Conservation (phyloP, 768 basidiomycete genomes). For the Lactifluus rugatus region DNA sequence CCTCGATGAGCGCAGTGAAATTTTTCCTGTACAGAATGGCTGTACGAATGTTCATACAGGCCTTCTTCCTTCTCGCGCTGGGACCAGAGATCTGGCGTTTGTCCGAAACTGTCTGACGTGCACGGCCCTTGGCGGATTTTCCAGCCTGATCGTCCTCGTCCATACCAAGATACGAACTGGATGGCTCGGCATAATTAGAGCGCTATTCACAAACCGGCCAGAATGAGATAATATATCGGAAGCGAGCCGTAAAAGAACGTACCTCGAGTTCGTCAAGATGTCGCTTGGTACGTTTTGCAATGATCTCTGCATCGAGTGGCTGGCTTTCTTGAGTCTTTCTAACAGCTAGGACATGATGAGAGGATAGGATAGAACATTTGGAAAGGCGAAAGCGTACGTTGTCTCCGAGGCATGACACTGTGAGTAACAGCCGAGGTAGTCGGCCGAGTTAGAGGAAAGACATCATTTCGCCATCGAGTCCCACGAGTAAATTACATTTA, state of each 20-base stretch:
- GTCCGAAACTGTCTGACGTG: conserved; percentile 72
- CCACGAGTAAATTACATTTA: too few species aligned
- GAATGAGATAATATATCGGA: conserved; percentile 11
- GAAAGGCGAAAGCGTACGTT: background rate
- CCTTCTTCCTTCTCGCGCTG: conserved; percentile 62
- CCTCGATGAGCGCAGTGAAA: conserved; percentile 60
- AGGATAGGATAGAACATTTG: background rate
- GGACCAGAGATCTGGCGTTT: conserved; percentile 48
- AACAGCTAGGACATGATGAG: conserved; percentile 27
- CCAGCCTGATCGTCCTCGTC: conserved; percentile 37
- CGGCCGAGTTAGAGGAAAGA: background rate
- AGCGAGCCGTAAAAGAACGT: conserved; percentile 12
- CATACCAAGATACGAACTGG: conserved; percentile 30
- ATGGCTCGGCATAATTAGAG: conserved; percentile 66
- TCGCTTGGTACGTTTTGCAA: conserved; percentile 65
- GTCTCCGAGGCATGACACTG: conserved; percentile 10
- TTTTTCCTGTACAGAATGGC: conserved; percentile 80
- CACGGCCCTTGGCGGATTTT: conserved; percentile 53
- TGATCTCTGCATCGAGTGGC: conserved; percentile 48
- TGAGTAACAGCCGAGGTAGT: conserved; percentile 3
- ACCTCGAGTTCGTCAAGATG: conserved; percentile 86
- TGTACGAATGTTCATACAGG: conserved; percentile 69
- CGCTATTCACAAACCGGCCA: conserved; percentile 34
- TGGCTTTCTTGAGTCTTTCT: conserved; percentile 38
- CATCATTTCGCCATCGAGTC: conserved; percentile 19